Evolutionary conservation across 805 yeast genomes (phyloP), one percentile per base, ranked within the genome.

Genomic region (Sugiyamaella qingdaonensis): DNA sequence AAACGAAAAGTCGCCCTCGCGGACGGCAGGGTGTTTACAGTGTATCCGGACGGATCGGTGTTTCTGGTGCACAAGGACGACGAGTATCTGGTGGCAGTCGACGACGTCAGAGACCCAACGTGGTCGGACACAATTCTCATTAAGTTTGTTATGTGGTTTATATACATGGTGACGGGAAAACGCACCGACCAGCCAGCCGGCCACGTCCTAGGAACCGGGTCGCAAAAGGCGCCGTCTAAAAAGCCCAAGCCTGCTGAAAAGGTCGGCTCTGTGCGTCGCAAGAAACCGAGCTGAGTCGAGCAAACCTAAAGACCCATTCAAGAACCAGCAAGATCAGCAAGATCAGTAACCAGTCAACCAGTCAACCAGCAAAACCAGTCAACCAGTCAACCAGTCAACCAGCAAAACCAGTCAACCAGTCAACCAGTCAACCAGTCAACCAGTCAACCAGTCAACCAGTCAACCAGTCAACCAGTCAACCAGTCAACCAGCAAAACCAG

Each of bases 31-130:
- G 48, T 48, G 19, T 69, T 72, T 52, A 56, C 54, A 14, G 73
- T 71, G 9, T 61, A 71, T 51, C 66, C 73, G 16, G 59, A 54
- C 11, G 73, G 73, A 19, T 56, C 58, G 18, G 70, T 68, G 31
- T 63, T 57, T 46, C 58, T 66, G 51, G 63, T 67, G 10, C 24
- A 49, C 34, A 46, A 50, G 39, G 69, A 66, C 10, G 51, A 46
- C n/a, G 29, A 68, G 58, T 63, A 52, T 51, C 58, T 54, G n/a
- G 57, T 73, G 18, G 59, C 59, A 35, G 52, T 59, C 18, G 63
- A 59, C 13, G 68, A 59, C 19, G 56, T 71, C 35, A 57, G 49
- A 32, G 58, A 56, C 50, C 74, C 77, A 27, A 55, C 59, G 4
- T 60, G 72, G 64, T 36, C 49, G 41, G 68, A 66, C 48, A 70